phyloP scores from a whole-genome alignment of 2,329 filamentous ascomycete species.

The Aurifilum marmelostoma region DNA sequence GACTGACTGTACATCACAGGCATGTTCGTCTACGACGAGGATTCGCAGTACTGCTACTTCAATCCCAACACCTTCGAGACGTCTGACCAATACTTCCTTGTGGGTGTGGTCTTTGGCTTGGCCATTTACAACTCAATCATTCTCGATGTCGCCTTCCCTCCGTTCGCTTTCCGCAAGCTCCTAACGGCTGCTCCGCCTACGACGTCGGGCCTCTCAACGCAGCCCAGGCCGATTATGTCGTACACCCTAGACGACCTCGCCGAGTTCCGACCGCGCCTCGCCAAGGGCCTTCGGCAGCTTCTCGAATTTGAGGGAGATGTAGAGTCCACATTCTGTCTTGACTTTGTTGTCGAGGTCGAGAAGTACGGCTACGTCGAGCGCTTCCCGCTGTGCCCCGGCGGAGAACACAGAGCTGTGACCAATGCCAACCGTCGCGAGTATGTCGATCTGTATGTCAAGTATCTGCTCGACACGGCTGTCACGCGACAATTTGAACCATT shows the following conservation, averaged over 20 bases:
- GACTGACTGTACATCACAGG: slow-evolving; percentile 51
- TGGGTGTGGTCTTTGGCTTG: slow-evolving; percentile 83
- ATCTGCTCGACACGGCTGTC: slow-evolving; percentile 78
- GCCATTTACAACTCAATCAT: slow-evolving; percentile 97
- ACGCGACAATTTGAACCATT: slow-evolving; percentile 88
- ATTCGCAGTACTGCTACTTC: slow-evolving; percentile 90
- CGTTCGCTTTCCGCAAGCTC: slow-evolving; percentile 87
- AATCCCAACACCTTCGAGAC: slow-evolving; percentile 89
- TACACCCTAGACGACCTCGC: slow-evolving; percentile 82
- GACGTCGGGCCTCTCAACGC: slow-evolving; percentile 55
- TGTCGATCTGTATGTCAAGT: slow-evolving; percentile 80
- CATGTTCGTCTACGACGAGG: slow-evolving; percentile 91
- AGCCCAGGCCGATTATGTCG: slow-evolving; percentile 65
- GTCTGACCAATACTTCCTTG: slow-evolving; percentile 87
- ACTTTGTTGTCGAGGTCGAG: slow-evolving; percentile 78
- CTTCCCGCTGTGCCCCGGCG: slow-evolving; percentile 73
- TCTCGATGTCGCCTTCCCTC: slow-evolving; percentile 82
- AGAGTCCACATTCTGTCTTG: slow-evolving; percentile 75
- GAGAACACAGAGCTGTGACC: slow-evolving; percentile 77
- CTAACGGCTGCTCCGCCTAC: slow-evolving; percentile 73
- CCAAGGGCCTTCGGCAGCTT: slow-evolving; percentile 73
- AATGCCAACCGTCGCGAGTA: slow-evolving; percentile 83
- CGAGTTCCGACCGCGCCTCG: slow-evolving; percentile 77
- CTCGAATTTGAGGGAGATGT: slow-evolving; percentile 86
- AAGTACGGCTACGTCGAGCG: slow-evolving; percentile 71